Evolutionary conservation across 805 yeast genomes (phyloP).

Genomic region (Saccharomycopsis sp.): DNA sequence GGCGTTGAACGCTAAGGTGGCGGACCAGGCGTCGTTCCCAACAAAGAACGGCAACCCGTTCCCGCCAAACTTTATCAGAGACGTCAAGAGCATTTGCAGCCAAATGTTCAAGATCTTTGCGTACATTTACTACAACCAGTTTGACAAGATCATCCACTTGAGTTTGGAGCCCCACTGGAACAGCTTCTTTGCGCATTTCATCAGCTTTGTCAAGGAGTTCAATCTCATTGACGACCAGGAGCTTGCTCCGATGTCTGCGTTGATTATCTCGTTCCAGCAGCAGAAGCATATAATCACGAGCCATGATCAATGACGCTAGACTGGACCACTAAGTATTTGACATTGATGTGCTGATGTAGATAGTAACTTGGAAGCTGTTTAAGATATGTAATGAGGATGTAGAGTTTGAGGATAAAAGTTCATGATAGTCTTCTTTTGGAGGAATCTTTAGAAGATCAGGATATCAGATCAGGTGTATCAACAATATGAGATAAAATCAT

Average conservation of each 20-base stretch:
- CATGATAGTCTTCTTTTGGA: too few species aligned
- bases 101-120: constrained; percentile 96
- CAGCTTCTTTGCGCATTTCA: constrained; percentile 90
- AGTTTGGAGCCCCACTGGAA: constrained; percentile 97
- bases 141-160: constrained; percentile 85
- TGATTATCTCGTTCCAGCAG: constrained; percentile 70
- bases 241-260: constrained; percentile 63
- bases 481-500: too few species aligned
- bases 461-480: too few species aligned
- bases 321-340: too few species aligned
- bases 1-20: constrained; percentile 82
- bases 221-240: constrained; percentile 72
- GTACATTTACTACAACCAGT: constrained; percentile 88
- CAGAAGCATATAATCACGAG: constrained; percentile 66
- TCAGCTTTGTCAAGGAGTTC: constrained; percentile 80
- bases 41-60: constrained; percentile 83
- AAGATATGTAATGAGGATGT: too few species aligned
- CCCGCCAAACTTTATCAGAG: constrained; percentile 75
- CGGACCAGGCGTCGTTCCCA: constrained; percentile 86
- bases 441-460: too few species aligned
- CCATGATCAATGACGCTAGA: background rate
- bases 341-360: too few species aligned
- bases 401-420: too few species aligned
- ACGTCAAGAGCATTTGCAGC: constrained; percentile 75
- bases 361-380: too few species aligned